Conservation (phyloP, 306 rosid genomes). For the Echinosophora koreensis region DNA sequence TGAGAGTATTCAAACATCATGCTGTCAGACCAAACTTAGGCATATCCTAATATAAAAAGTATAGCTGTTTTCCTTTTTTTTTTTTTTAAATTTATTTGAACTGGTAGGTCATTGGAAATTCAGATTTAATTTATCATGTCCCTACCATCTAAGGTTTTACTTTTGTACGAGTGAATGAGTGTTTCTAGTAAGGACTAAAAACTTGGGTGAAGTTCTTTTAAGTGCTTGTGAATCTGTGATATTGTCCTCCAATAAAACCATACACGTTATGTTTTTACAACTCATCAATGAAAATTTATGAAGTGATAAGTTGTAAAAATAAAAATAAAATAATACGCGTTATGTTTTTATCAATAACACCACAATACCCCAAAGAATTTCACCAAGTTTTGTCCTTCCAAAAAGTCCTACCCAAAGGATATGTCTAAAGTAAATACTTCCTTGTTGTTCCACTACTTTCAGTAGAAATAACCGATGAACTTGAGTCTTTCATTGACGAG, state of each 20-base stretch:
- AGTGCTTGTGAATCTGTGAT: too few relatives aligned
- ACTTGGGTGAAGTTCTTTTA: too few relatives aligned
- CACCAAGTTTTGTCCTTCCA: too few relatives aligned
- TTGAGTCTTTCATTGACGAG: slow-evolving; percentile 34
- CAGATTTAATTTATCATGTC: not conserved
- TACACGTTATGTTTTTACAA: too few relatives aligned
- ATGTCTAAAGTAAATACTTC: slow-evolving; percentile 18
- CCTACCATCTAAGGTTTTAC: not conserved
- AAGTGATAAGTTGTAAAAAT: too few relatives aligned
- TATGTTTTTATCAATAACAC: too few relatives aligned
- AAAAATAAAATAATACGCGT: too few relatives aligned
- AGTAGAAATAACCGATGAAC: not conserved
- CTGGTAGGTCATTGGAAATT: not conserved
- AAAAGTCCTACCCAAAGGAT: not conserved
- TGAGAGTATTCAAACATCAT: not conserved
- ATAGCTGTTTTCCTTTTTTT: not conserved
- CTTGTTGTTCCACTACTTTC: not conserved
- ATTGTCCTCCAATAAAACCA: too few relatives aligned
- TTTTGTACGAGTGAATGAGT: not conserved
- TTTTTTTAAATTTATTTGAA: not conserved
- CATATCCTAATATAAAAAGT: not conserved
- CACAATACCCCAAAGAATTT: too few relatives aligned
- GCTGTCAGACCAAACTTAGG: not conserved
- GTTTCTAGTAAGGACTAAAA: too few relatives aligned
- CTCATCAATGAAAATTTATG: too few relatives aligned